Percentiles rank a stretch among this genome's conserved stretches.
These are phyloP conservation scores for Epithemia pelagica DNA, from an alignment of 108 stramenopile genomes.

Conservation along the genomic window DNA sequence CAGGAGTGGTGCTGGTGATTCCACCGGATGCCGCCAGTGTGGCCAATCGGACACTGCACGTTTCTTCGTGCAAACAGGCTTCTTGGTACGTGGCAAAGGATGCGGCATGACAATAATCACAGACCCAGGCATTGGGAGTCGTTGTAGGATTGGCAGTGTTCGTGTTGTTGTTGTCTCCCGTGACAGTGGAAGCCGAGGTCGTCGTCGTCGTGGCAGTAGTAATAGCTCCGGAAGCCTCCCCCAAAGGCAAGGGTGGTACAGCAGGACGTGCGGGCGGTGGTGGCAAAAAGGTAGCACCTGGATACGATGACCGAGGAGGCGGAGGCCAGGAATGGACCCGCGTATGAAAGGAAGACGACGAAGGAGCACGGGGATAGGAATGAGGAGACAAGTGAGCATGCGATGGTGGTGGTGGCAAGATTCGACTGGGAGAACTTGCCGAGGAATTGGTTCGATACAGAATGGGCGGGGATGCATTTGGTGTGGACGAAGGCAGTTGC, in stretches of 20 bases:
- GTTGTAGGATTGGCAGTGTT: background rate
- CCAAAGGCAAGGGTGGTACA: no score
- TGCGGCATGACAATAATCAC: conserved; percentile 53
- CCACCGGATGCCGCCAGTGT: background rate
- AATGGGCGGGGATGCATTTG: no score
- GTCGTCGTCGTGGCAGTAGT: no score
- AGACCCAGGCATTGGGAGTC: conserved; percentile 39
- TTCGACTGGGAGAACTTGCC: background rate
- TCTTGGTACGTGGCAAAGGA: conserved; percentile 50
- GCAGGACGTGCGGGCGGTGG: no score
- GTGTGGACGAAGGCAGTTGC: conserved; percentile 3
- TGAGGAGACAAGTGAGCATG: background rate
- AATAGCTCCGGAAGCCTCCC: no score
- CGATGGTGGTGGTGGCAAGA: background rate
- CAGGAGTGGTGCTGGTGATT: background rate
- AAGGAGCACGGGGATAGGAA: no score
- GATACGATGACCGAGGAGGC: no score
- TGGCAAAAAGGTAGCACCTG: no score
- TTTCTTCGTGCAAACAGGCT: conserved; percentile 54
- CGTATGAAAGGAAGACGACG: conserved; percentile 5
- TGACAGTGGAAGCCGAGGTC: no score
- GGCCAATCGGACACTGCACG: conserved; percentile 16
- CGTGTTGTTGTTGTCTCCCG: background rate
- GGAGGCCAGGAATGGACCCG: background rate
- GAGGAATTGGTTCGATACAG: no score